Evolutionary conservation across 805 yeast species (phyloP), one percentile per base, ranked within the genome.

Genomic region (Nakazawaea ambrosiae): DNA sequence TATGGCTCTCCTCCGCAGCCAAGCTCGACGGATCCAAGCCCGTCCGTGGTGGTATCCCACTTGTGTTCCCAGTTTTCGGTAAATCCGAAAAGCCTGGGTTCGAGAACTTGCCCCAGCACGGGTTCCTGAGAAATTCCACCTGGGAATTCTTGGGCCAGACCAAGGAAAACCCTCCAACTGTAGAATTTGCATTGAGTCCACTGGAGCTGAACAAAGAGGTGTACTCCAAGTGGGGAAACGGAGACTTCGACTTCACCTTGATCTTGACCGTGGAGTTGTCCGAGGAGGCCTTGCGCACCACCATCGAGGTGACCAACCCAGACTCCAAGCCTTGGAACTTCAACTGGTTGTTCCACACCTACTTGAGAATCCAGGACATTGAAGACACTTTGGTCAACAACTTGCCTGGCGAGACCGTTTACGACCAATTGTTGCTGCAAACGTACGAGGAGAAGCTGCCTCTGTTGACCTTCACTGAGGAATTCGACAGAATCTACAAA

Each of bases 101-200:
- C 27, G 68, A 65, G 36, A 57, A 70, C 25, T 71, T 92, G 46
- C 97, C 97, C 15, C 97, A 92, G 63, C 98, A 92, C 56, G 98
- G 98, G 2, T 84, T 92, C 63, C 98, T 96, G 15, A 73, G 98
- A 59, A 81, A 75, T 58, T 79, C 90, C 11, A 63, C 70, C 2
- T 92, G 98, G 98, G 97, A 92, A 58, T 85, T 89, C 49, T 67
- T 92, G 44, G 98, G 98, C 27, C 90, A 87, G 60, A 75, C 81
- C 15, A 68, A 69, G 25, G 78, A 71, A 37, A 59, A 64, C 31
- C 83, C 85, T 20, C 83, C 89, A 37, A 77, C 94, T 4, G 83
- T 82, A 31, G 96, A 92, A 58, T 89, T 88, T 59, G 98, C 88
- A 0, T 70, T 92, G 40, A 81, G 92, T 14, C 96, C 96, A 5